Conservation (phyloP, 2,329 filamentous ascomycete genomes). For the Phialophora tarda region DNA sequence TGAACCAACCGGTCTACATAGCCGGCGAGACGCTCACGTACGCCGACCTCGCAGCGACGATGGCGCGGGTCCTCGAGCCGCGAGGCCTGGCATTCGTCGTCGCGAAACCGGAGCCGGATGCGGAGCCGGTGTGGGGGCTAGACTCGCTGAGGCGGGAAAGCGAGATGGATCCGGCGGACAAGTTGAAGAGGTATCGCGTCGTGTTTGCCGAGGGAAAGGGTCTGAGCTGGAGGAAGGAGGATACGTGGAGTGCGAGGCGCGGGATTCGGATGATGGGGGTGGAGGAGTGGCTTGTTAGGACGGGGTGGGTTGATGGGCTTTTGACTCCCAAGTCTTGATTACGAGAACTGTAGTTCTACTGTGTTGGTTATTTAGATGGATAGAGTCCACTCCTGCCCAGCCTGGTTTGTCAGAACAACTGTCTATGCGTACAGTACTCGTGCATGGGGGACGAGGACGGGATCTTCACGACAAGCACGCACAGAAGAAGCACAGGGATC, state of each 20-base stretch:
- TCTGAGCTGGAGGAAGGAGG: conserved; percentile 62
- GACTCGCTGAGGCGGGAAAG: conserved; percentile 55
- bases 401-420: too few species aligned
- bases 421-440: too few species aligned
- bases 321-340: too few species aligned
- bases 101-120: not conserved
- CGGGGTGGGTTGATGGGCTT: too few species aligned
- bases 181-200: conserved; percentile 64
- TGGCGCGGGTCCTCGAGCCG: conserved; percentile 50
- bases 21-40: conserved; percentile 70
- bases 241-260: conserved; percentile 57
- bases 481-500: not conserved
- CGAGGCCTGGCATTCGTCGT: conserved; percentile 50
- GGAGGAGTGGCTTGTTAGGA: conserved; percentile 27
- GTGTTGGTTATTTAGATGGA: too few species aligned
- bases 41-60: conserved; percentile 57
- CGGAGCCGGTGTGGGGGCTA: conserved; percentile 52
- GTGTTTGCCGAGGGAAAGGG: conserved; percentile 66
- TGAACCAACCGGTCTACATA: conserved; percentile 60
- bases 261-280: conserved; percentile 30
- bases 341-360: too few species aligned
- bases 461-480: not conserved
- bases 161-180: conserved; percentile 53
- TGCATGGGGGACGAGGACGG: not conserved
- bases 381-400: too few species aligned